Base-by-base conservation (phyloP, 257 asterid species). In the Ligustrum vulgare region DNA sequence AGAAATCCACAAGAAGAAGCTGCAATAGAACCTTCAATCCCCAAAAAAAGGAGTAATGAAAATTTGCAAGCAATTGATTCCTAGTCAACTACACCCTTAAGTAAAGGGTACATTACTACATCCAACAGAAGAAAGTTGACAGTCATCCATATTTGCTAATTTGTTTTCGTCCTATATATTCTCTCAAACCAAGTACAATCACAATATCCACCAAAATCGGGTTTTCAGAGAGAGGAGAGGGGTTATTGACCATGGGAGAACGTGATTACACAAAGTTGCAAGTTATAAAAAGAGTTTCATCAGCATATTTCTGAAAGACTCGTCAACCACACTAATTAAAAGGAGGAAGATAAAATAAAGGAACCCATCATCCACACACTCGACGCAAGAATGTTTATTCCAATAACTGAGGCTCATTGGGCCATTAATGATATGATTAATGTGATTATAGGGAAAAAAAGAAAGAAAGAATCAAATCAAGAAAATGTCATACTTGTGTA, bases 1-100 rank as follows among this genome's bases (percentile, higher is more conserved):
- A 71, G 39, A 34, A 41, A 8, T 60, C 35, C n/a, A 71, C 41
- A 72, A 45, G 77, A 41, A 64, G 54, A 76, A 66, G 79, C 54
- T 73, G 54, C 60, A 13, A 4, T 2, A 13, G 54, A 45, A 45
- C 20, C 54, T 13, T 12, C 54, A 39, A 3, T 2, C 13, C 11
- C 45, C 45, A 8, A 39, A 1, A 8, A 13, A 25, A 31, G 49
- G 5, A 8, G 34, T 0, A 69, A 76, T 5, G 8, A 23, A 72
- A 67, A 77, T 16, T 56, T 41, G 36, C 10, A 25, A 33, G 65
- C 13, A 62, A 58, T 13, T 36, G 8, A 10, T 72, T 8, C 72
- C 25, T 10, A 71, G 16, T 28, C 35, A 36, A 43, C 71, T 43
- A 22, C n/a, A 18, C 34, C 36, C 31, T 28, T 28, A 28, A 75